Evolutionary conservation across 148 eudicot genomes (phyloP).

Genomic region (Rheum nobile): DNA sequence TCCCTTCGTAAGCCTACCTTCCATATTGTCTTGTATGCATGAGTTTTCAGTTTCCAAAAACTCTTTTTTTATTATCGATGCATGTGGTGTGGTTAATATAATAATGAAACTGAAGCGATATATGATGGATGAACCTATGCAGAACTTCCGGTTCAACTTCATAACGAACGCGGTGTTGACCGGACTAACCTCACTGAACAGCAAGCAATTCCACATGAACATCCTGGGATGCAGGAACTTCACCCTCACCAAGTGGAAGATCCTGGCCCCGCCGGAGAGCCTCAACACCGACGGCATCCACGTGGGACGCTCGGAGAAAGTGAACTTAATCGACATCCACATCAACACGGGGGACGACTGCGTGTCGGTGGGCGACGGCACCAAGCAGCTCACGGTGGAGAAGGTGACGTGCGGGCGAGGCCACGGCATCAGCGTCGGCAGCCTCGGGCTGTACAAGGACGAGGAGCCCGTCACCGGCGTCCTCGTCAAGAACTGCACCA

Average conservation of each 20-base stretch:
- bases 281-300: slow-evolving; percentile 63
- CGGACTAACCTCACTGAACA: slow-evolving; percentile 31
- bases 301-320: slow-evolving; percentile 29
- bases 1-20: slow-evolving; percentile 38
- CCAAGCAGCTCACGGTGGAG: slow-evolving; percentile 22
- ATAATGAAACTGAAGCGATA: too few relatives aligned
- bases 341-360: slow-evolving; percentile 59
- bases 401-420: slow-evolving; percentile 55
- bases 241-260: slow-evolving; percentile 16
- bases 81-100: too few relatives aligned
- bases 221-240: slow-evolving; percentile 28
- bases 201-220: slow-evolving; percentile 48
- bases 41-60: neutral
- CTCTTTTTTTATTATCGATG: too few relatives aligned
- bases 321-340: slow-evolving; percentile 18
- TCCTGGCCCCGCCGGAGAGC: slow-evolving; percentile 37
- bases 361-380: slow-evolving; percentile 51
- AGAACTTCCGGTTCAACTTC: slow-evolving; percentile 43
- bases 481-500: slow-evolving; percentile 29
- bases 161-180: slow-evolving; percentile 23
- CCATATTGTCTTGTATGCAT: neutral
- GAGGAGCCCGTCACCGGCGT: neutral
- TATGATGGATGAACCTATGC: neutral
- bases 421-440: slow-evolving; percentile 61
- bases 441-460: slow-evolving; percentile 30